Conservation (phyloP, 768 basidiomycete genomes). For the Lentinus tigrinus region DNA sequence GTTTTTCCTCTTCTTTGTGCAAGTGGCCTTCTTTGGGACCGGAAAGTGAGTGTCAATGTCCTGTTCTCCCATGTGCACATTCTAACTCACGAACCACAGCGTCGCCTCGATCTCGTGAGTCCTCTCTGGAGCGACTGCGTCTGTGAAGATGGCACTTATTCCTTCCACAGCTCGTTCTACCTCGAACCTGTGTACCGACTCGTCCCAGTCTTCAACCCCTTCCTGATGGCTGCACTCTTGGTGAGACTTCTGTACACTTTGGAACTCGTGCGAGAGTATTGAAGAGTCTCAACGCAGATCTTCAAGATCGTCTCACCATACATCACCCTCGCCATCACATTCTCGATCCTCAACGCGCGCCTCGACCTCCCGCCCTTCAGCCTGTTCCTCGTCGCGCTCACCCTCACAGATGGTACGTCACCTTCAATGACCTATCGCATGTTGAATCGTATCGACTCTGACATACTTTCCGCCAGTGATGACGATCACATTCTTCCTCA, state of each 20-base stretch:
- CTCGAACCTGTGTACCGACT: constrained; percentile 85
- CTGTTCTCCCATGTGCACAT: not conserved
- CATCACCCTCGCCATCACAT: constrained; percentile 66
- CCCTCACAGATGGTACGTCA: constrained; percentile 63
- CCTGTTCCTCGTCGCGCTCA: constrained; percentile 72
- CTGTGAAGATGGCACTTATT: too few species aligned
- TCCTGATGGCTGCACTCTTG: constrained; percentile 74
- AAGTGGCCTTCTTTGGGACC: constrained; percentile 83
- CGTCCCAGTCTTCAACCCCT: constrained; percentile 82
- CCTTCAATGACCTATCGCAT: not conserved
- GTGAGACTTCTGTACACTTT: too few species aligned
- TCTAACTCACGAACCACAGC: constrained; percentile 34
- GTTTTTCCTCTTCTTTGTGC: constrained; percentile 85
- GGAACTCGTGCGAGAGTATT: too few species aligned
- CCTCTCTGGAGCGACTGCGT: too few species aligned
- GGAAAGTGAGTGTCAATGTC: constrained; percentile 42
- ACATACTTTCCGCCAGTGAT: constrained; percentile 48
- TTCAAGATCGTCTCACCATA: constrained; percentile 86
- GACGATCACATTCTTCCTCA: constrained; percentile 83
- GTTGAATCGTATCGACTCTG: not conserved
- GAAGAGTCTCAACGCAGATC: constrained; percentile 40
- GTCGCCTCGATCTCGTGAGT: constrained; percentile 82
- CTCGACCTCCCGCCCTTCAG: constrained; percentile 77
- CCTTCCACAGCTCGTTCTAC: constrained; percentile 80
- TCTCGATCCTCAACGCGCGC: constrained; percentile 66